Evolutionary conservation across 1,139 yeast species (phyloP).

Genomic region (Meyerozyma sp.): DNA sequence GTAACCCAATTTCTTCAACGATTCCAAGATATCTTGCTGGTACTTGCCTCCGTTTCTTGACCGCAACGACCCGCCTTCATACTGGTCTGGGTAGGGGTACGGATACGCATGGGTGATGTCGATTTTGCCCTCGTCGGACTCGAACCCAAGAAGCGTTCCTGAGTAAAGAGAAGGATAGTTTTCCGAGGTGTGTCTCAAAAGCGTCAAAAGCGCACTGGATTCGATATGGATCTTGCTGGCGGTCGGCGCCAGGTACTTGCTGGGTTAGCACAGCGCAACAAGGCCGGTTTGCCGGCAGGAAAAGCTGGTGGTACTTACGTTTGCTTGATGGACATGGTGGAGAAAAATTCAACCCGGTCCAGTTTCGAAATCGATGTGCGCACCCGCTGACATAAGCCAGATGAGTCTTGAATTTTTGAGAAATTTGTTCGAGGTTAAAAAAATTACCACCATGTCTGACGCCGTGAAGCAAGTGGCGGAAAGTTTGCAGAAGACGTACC

Average conservation of each 20-base stretch:
- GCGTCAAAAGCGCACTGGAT: conserved; percentile 61
- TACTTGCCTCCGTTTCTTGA: conserved; percentile 62
- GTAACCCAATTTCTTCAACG: conserved; percentile 57
- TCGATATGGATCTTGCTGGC: conserved; percentile 43
- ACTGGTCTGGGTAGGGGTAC: conserved; percentile 49
- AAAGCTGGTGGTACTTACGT: conserved; percentile 11
- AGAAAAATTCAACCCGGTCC: background rate
- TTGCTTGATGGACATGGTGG: conserved; percentile 21
- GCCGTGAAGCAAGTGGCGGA: conserved; percentile 64
- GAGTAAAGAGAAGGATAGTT: conserved; percentile 61
- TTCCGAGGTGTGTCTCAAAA: conserved; percentile 71
- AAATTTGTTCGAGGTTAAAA: background rate
- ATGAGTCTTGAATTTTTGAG: background rate
- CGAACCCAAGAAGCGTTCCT: conserved; percentile 78
- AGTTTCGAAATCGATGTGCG: background rate
- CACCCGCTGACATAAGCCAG: conserved; percentile 1
- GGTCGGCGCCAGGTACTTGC: conserved; percentile 35
- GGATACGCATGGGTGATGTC: conserved; percentile 66
- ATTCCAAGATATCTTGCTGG: conserved; percentile 63
- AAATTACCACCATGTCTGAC: conserved; percentile 30
- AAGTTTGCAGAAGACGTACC: conserved; percentile 75
- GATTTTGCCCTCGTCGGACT: conserved; percentile 48
- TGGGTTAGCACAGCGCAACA: conserved; percentile 6
- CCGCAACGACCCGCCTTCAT: conserved; percentile 49
- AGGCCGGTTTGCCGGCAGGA: background rate